Base-by-base conservation (phyloP, 2,329 filamentous ascomycete species). In the Aspergillus aculeatus region DNA sequence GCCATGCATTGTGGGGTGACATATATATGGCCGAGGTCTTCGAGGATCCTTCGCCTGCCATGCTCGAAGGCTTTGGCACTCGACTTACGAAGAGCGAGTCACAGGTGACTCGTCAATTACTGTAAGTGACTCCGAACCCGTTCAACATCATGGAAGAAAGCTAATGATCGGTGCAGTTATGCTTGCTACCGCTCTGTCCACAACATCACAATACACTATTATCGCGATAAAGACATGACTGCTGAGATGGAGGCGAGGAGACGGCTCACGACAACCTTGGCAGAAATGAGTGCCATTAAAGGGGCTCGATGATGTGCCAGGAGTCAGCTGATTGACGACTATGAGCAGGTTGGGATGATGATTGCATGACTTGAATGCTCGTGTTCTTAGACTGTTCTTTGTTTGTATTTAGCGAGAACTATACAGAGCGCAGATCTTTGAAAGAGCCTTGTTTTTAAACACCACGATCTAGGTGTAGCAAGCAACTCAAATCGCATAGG, bases 1-100 rank as follows among this genome's bases (percentile, higher is more conserved):
- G 82, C 9, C 80, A 78, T 55, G 80, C 81, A 14, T 67, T 85
- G 3, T 86, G 83, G 83, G 84, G 84, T 1, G 84, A 86, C 69
- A 72, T 81, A 10, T 75, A 82, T 61, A 80, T 86, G 77, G 80
- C 78, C 7, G 81, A 82, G 57, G 78, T 82, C 24, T 82, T 82
- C 56, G 77, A 74, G 31, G 62, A 67, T 24, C 69, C 74, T 23
- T 74, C 72, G 2, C 49, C 69, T n/a, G 70, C 74, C 12, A 66
- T 77, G 31, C 61, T 77, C 21, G 70, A 75, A 32, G 77, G 74
- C 2, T 77, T 73, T 59, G 76, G 73, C 38, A 64, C 69, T 11
- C 57, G 63, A 44, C 54, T 50, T 12, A 62, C 66, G 21, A 67
- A 69, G 47, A 66, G 56, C 9, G 61, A 69, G 48, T 64, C 62